These are phyloP conservation scores for Cladosporium sp. DNA, from an alignment of 2,329 filamentous ascomycete species.

Conservation along the genomic window DNA sequence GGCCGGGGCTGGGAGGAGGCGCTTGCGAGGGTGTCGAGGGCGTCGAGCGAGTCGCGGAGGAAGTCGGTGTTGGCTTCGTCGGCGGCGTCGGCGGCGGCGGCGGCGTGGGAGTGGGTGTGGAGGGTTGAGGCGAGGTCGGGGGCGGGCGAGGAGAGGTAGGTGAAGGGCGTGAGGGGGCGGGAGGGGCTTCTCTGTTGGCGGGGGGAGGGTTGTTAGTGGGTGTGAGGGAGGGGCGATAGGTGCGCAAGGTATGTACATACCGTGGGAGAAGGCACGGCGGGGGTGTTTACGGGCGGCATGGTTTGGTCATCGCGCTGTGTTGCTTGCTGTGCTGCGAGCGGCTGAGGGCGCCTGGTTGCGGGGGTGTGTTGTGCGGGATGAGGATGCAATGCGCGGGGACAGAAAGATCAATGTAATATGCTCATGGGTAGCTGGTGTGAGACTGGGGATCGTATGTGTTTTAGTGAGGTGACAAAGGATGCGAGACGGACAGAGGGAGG, in stretches of 20 bases:
- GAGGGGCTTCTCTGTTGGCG: slow-evolving; percentile 1
- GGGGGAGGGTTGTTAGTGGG: background rate
- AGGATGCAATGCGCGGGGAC: too few relatives aligned
- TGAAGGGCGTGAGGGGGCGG: slow-evolving; percentile 21
- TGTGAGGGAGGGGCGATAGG: too few relatives aligned
- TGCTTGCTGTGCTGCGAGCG: background rate
- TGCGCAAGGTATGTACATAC: background rate
- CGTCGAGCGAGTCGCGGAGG: slow-evolving; percentile 39
- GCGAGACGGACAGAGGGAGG: too few relatives aligned
- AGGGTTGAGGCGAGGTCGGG: slow-evolving; percentile 47
- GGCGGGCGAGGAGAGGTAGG: slow-evolving; percentile 46
- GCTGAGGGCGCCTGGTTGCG: too few relatives aligned
- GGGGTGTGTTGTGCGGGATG: too few relatives aligned
- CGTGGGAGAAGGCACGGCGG: slow-evolving; percentile 9
- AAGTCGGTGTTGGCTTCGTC: slow-evolving; percentile 47
- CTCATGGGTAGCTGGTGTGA: too few relatives aligned
- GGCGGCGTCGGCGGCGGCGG: slow-evolving; percentile 21
- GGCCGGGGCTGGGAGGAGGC: slow-evolving; percentile 6
- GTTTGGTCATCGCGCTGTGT: background rate
- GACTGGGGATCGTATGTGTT: too few relatives aligned
- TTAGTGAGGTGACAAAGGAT: too few relatives aligned
- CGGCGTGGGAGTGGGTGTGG: slow-evolving; percentile 29
- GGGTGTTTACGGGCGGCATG: slow-evolving; percentile 7
- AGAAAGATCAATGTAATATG: too few relatives aligned
- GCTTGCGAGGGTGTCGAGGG: slow-evolving; percentile 17